These are phyloP conservation scores for Helenozyma rhizophorensis DNA, from an alignment of 805 yeast genomes.

Conservation along the genomic window DNA sequence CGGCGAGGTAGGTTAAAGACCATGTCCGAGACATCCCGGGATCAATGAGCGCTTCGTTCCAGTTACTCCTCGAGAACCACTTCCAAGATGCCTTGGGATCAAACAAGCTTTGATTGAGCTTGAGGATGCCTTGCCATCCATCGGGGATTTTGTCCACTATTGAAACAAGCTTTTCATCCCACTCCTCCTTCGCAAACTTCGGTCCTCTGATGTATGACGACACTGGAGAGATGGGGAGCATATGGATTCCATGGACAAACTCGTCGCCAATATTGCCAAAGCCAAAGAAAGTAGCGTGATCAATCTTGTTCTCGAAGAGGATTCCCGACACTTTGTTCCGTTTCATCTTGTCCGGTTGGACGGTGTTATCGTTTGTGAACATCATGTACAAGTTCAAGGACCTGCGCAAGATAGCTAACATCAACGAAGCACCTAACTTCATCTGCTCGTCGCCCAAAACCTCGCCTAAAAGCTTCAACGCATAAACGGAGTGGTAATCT, in stretches of 20 bases:
- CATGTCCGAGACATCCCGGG: slow-evolving; percentile 85
- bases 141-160: slow-evolving; percentile 49
- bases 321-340: slow-evolving; percentile 71
- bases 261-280: slow-evolving; percentile 52
- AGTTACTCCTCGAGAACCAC: slow-evolving; percentile 45
- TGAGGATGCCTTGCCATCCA: slow-evolving; percentile 72
- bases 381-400: slow-evolving; percentile 56
- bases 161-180: slow-evolving; percentile 46
- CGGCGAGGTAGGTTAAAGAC: slow-evolving; percentile 75
- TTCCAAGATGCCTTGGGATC: slow-evolving; percentile 54
- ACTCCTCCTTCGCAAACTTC: slow-evolving; percentile 57
- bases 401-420: slow-evolving; percentile 54
- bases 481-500: slow-evolving; percentile 69
- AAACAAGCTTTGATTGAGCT: slow-evolving; percentile 68
- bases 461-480: slow-evolving; percentile 61
- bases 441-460: slow-evolving; percentile 49
- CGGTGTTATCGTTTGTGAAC: slow-evolving; percentile 46
- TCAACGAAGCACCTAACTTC: slow-evolving; percentile 53
- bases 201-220: slow-evolving; percentile 57
- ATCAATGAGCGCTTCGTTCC: slow-evolving; percentile 59
- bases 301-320: slow-evolving; percentile 66
- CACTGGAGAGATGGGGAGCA: slow-evolving; percentile 67
- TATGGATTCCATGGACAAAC: slow-evolving; percentile 76
- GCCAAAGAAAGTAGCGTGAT: slow-evolving; percentile 73
- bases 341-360: slow-evolving; percentile 53